Percentiles rank a stretch among this genome's conserved stretches.
Evolutionary conservation across 2,329 filamentous ascomycete species (phyloP).

Genomic region (Calonectria montana): DNA sequence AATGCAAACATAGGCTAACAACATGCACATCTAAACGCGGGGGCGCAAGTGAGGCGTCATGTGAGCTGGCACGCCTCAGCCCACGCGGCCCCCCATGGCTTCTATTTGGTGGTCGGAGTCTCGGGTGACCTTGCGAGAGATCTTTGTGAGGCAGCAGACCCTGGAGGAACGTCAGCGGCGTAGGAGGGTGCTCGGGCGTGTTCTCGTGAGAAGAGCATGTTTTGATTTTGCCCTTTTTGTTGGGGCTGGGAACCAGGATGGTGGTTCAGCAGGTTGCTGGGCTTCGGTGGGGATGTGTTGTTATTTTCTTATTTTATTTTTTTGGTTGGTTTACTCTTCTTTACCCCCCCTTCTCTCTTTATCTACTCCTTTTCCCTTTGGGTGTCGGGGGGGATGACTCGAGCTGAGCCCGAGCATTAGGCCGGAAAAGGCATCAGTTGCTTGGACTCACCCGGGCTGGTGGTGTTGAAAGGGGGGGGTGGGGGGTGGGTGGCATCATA

Average conservation of each 20-base stretch:
- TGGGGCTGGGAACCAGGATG: neutral
- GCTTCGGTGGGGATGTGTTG: neutral
- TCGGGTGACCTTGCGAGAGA: conserved; percentile 14
- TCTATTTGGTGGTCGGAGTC: neutral
- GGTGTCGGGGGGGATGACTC: neutral
- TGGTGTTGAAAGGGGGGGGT: neutral
- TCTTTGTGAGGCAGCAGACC: neutral
- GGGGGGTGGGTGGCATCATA: neutral
- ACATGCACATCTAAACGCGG: neutral
- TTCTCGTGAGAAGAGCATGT: conserved; percentile 3
- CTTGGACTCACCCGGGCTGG: neutral
- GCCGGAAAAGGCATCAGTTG: neutral
- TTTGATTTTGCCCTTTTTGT: neutral
- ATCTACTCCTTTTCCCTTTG: neutral
- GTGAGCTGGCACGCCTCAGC: conserved; percentile 29
- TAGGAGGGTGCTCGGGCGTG: neutral
- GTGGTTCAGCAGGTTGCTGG: neutral
- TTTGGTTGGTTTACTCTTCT: neutral
- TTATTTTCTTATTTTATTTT: neutral
- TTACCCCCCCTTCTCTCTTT: neutral
- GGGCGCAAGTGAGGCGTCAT: conserved; percentile 31
- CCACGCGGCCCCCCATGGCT: neutral
- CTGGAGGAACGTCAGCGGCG: conserved; percentile 3
- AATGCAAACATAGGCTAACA: neutral
- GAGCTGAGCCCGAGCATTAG: neutral